Base-by-base conservation (phyloP, 2,329 filamentous ascomycete genomes). In the Aciculosporium take region DNA sequence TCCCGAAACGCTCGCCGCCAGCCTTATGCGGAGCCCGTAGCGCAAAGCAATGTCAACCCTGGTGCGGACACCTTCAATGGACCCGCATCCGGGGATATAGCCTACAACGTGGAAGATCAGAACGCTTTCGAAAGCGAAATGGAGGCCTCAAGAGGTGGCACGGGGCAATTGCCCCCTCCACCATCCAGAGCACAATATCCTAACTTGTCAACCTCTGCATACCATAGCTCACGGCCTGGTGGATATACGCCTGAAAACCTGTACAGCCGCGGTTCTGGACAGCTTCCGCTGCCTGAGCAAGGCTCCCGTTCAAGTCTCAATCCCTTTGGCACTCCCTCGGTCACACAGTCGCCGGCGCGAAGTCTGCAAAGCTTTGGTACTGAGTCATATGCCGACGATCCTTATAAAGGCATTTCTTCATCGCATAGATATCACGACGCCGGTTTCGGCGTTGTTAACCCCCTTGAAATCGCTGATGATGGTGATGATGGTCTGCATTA, bases 401-500 rank as follows among this genome's bases (percentile, higher is more conserved):
- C 80, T 0, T 86, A 85, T 55, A 72, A 74, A 42, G 70, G 72
- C 49, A 15, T 37, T n/a, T 17, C 37, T 10, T 7, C 33, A 3
- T 41, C 33, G 12, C 28, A 34, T 4, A 42, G 59, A 30, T 62
- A 55, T 60, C 69, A 61, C 24, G 69, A 70, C 44, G 61, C 69
- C 20, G 58, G 64, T 7, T 60, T 79, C 4, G 72, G 73, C 30
- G 64, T 74, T 2, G 72, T 91, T 45, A 79, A 94, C 56, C 86
- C 87, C 3, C 76, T 83, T 53, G 78, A 80, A 12, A 88, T 94
- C 48, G 74, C 74, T 18, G 88, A 94, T 56, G 88, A 95, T 54
- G 86, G 84, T 23, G 88, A 94, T 53, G 88, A 94, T 56, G 86
- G 82, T 1, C 70, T 91, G 39, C 69, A 73, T 4, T 79, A 73